Conservation (phyloP, 2,329 filamentous ascomycete species). For the Dactylellina parvicollis region DNA sequence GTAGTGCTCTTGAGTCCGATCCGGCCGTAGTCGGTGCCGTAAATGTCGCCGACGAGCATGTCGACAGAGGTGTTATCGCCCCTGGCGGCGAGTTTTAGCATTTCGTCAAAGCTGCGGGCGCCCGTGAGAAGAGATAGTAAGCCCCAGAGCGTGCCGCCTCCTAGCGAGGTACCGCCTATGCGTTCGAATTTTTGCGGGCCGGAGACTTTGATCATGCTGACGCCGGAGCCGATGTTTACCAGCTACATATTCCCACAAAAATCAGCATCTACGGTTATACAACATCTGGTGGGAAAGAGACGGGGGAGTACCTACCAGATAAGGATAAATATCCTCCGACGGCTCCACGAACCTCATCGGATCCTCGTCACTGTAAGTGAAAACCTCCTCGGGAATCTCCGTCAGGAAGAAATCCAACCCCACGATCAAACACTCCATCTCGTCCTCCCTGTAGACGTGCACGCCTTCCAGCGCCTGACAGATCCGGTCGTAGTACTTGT, state of each 20-base stretch:
- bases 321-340: slow-evolving; percentile 86
- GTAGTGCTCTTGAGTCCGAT: slow-evolving; percentile 95
- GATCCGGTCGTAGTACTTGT: slow-evolving; percentile 95
- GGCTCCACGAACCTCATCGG: slow-evolving; percentile 89
- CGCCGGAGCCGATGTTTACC: slow-evolving; percentile 97
- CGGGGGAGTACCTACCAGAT: slow-evolving; percentile 66
- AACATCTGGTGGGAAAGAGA: neutral
- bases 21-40: slow-evolving; percentile 93
- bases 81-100: slow-evolving; percentile 88
- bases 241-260: slow-evolving; percentile 62
- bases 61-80: slow-evolving; percentile 95
- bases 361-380: slow-evolving; percentile 90
- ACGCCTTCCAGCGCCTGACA: slow-evolving; percentile 78
- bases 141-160: slow-evolving; percentile 97
- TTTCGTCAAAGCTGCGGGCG: slow-evolving; percentile 88
- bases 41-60: slow-evolving; percentile 97
- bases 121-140: slow-evolving; percentile 89
- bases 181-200: slow-evolving; percentile 86
- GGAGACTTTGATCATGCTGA: slow-evolving; percentile 96
- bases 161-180: slow-evolving; percentile 82
- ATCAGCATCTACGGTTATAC: neutral
- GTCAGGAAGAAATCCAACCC: slow-evolving; percentile 69
- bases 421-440: slow-evolving; percentile 98
- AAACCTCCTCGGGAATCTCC: slow-evolving; percentile 95
- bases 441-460: slow-evolving; percentile 89